phyloP scores from a whole-genome alignment of 129 eudicot species.

The Helianthus tuberosus region DNA sequence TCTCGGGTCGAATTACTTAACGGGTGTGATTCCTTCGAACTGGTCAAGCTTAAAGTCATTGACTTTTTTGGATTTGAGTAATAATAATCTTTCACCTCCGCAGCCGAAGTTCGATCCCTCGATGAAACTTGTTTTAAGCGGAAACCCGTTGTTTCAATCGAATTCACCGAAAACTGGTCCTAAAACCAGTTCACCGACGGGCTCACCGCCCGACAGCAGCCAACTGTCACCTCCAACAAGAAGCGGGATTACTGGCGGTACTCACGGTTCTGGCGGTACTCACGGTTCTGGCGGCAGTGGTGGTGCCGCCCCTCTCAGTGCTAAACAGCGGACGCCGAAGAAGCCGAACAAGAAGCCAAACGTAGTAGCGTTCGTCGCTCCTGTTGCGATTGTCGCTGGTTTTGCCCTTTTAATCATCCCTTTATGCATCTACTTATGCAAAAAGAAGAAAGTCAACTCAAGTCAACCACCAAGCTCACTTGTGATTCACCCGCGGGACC shows the following conservation, averaged over 20 bases:
- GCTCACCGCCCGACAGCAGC: slow-evolving; percentile 22
- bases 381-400: slow-evolving; percentile 46
- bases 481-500: slow-evolving; percentile 55
- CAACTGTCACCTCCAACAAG: slow-evolving; percentile 32
- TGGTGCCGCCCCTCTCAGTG: slow-evolving; percentile 15
- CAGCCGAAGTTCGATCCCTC: slow-evolving; percentile 47
- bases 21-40: slow-evolving; percentile 48
- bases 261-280: slow-evolving; percentile 10
- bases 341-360: slow-evolving; percentile 29
- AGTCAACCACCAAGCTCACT: slow-evolving; percentile 51
- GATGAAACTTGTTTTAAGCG: slow-evolving; percentile 42
- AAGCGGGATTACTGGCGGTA: background rate
- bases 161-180: slow-evolving; percentile 23
- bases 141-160: slow-evolving; percentile 40
- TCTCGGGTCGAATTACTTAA: slow-evolving; percentile 49
- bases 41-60: slow-evolving; percentile 45
- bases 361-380: slow-evolving; percentile 45
- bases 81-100: slow-evolving; percentile 58
- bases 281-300: background rate
- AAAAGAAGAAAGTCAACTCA: slow-evolving; percentile 48
- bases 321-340: background rate
- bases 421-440: slow-evolving; percentile 58
- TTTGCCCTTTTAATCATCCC: slow-evolving; percentile 51
- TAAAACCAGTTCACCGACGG: slow-evolving; percentile 22
- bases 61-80: slow-evolving; percentile 56